Evolutionary conservation across 345 rosid genomes (phyloP).

Genomic region (Populus deltoides): DNA sequence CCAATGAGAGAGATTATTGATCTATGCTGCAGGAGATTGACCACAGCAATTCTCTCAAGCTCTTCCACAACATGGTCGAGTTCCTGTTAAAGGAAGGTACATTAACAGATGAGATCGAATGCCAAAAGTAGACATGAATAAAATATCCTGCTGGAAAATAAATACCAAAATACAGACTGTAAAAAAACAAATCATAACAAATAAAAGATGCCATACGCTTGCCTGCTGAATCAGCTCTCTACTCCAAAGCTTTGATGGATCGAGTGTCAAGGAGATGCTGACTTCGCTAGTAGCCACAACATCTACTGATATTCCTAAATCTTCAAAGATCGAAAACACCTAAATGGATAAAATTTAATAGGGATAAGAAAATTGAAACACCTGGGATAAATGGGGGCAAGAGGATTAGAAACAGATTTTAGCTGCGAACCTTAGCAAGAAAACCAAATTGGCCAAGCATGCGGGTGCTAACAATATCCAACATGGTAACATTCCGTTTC

Average conservation of each 20-base stretch:
- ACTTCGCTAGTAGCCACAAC: conserved; percentile 99
- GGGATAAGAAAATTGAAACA: not conserved
- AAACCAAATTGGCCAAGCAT: conserved; percentile 99
- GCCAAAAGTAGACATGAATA: conserved; percentile 6
- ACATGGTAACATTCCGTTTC: conserved; percentile 95
- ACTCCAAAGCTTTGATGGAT: conserved; percentile 97
- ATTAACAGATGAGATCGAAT: not conserved
- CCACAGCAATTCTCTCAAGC: conserved; percentile 92
- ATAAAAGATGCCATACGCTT: conserved; percentile 37
- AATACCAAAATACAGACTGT: not conserved
- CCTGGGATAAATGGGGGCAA: conserved; percentile 6
- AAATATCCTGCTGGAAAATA: not conserved
- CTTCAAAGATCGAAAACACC: conserved; percentile 97
- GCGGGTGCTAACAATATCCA: conserved; percentile 96
- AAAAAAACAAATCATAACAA: not conserved
- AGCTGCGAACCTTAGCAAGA: conserved; percentile 73
- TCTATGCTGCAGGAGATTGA: conserved; percentile 78
- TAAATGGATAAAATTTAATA: conserved; percentile 19
- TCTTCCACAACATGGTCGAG: conserved; percentile 98
- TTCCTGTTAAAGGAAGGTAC: conserved; percentile 49
- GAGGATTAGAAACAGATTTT: conserved; percentile 6
- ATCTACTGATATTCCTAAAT: conserved; percentile 92
- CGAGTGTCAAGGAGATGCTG: conserved; percentile 92
- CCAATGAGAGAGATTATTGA: conserved; percentile 95
- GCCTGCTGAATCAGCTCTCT: conserved; percentile 99